Base-by-base conservation (phyloP, 441 rosid species). In the Pelargonium cotyledonis region DNA sequence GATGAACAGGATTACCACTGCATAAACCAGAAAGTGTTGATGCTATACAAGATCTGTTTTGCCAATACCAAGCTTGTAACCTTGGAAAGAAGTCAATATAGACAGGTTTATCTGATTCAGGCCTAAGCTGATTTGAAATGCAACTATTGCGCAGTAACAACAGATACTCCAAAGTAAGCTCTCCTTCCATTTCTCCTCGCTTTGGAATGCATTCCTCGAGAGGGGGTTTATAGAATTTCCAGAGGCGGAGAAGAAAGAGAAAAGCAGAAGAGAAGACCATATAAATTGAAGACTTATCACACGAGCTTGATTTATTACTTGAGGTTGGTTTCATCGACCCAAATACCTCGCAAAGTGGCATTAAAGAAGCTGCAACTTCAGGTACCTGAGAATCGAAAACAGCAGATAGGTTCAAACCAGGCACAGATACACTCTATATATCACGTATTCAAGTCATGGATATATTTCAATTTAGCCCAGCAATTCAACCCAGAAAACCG, bases 161-260 rank as follows among this genome's bases (percentile, higher is more conserved):
- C 67, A 88, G 87, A 79, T 84, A 81, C 78, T 88, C 90, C 70
- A 85, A 77, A 68, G 81, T 78, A 64, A 86, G 88, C 63, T 79
- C 88, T 38, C 71, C 70, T 67, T 78, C 86, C 70, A 80, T 73
- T 38, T 77, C 73, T 79, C 79, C 85, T 70, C 51, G 68, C 18
- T 75, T 80, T 64, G 49, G 66, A 4, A 72, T n/a, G 61, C 82
- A 71, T 74, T 76, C 84, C 75, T 84, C 89, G 23, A 80, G 61
- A 41, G 86, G 80, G 40, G 89, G 88, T 70, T 82, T 83, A 76
- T 84, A 84, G 82, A 86, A 88, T 83, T 88, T 88, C 93, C 93
- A 88, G 18, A 88, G 84, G 65, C 90, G 90, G 26, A 88, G 85
- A 74, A 88, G 89, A 72, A 88, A 82, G 61, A 88, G 89, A 78